Conservation (phyloP, 176 grass and related monocot species). For the Typha latifolia region DNA sequence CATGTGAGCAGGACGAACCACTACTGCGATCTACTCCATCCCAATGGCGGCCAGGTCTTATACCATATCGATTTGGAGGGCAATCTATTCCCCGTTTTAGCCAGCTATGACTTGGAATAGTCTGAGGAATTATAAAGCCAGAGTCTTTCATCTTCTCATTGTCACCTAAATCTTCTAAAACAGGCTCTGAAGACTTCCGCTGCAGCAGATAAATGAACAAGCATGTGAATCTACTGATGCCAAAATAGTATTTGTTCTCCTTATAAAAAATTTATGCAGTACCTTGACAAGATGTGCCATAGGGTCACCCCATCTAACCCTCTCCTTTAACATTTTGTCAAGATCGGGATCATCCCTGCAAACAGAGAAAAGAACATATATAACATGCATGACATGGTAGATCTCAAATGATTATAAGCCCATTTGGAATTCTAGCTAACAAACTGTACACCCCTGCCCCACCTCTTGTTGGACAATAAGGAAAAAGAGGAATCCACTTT, state of each 20-base stretch:
- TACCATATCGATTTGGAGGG: constrained; percentile 77
- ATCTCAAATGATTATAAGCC: constrained; percentile 2
- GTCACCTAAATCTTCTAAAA: constrained; percentile 72
- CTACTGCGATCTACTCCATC: constrained; percentile 89
- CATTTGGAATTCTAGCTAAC: not conserved
- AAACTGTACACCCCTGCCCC: no score
- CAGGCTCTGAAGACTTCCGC: constrained; percentile 38
- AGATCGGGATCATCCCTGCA: constrained; percentile 89
- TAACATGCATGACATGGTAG: not conserved
- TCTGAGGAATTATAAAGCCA: constrained; percentile 89
- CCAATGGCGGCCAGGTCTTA: constrained; percentile 87
- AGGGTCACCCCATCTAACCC: constrained; percentile 87
- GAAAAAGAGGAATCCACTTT: constrained; percentile 7
- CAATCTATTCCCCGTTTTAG: constrained; percentile 80
- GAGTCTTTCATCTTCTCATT: constrained; percentile 96
- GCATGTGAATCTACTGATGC: not conserved
- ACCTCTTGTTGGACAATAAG: not conserved
- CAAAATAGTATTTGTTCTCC: not conserved
- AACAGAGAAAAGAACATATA: constrained; percentile 4
- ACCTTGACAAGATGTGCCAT: constrained; percentile 96
- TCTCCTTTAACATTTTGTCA: constrained; percentile 72
- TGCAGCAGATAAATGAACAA: constrained; percentile 27
- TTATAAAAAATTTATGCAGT: constrained; percentile 1
- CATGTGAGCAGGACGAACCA: constrained; percentile 34
- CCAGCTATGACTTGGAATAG: constrained; percentile 80